Percentiles rank a stretch among this genome's conserved stretches.
These are phyloP conservation scores for Rhynchosporium agropyri DNA, from an alignment of 2,329 filamentous ascomycete genomes.

Conservation along the genomic window DNA sequence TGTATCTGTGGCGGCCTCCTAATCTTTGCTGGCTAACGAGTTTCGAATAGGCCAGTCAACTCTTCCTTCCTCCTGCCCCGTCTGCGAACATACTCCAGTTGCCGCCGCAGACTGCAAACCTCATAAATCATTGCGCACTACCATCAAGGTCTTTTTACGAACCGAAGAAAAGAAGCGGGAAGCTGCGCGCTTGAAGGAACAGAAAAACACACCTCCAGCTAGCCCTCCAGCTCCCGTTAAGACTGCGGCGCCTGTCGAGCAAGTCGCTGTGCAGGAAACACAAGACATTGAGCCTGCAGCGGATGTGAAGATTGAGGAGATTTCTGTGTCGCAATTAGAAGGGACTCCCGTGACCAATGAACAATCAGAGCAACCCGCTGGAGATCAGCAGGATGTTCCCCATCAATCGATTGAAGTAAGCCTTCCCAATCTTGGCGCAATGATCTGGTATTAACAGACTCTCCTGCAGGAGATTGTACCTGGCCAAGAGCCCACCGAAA, in stretches of 20 bases:
- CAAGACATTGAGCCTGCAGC: conserved; percentile 16
- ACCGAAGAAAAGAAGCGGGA: conserved; percentile 90
- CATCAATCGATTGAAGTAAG: conserved; percentile 46
- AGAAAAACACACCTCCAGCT: conserved; percentile 44
- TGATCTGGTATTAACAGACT: conserved; percentile 26
- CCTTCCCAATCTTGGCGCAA: background rate
- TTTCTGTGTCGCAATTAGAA: conserved; percentile 21
- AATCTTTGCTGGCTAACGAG: conserved; percentile 21
- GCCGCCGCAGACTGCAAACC: conserved; percentile 84
- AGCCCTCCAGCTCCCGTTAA: conserved; percentile 33
- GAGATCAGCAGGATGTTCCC: conserved; percentile 44
- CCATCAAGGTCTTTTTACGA: conserved; percentile 86
- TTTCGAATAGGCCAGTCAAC: conserved; percentile 67
- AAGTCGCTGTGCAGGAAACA: conserved; percentile 14
- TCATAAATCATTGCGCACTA: conserved; percentile 89
- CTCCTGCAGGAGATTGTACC: conserved; percentile 40
- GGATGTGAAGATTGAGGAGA: conserved; percentile 24
- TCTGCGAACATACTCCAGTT: conserved; percentile 90
- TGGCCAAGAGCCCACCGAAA: conserved; percentile 40
- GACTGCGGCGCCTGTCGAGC: conserved; percentile 15
- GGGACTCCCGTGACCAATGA: conserved; percentile 17
- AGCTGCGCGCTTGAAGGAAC: conserved; percentile 53
- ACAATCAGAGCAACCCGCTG: conserved; percentile 22
- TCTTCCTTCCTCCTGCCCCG: conserved; percentile 79
- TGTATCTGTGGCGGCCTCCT: conserved; percentile 23